Percentiles rank a stretch among this genome's conserved stretches.
These are phyloP conservation scores for Scedosporium boydii DNA, from an alignment of 2,329 filamentous ascomycete species.

Conservation along the genomic window DNA sequence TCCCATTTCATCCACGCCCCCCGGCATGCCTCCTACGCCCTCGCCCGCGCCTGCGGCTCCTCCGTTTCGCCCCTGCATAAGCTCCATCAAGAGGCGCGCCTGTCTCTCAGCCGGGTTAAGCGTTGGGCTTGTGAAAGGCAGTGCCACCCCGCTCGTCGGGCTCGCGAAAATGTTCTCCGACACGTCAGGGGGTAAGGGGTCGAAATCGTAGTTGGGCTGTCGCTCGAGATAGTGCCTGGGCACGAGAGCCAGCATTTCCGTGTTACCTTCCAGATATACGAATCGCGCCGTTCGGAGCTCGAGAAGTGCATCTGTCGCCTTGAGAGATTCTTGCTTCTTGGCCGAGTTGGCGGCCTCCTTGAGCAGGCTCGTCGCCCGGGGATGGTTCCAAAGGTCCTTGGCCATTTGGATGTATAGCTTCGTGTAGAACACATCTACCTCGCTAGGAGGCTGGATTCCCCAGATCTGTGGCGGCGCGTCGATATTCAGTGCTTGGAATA, in stretches of 20 bases:
- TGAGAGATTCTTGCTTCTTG: neutral
- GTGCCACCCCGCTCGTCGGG: slow-evolving; percentile 24
- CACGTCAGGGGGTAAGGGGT: slow-evolving; percentile 66
- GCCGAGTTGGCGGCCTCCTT: slow-evolving; percentile 20
- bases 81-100: too few relatives aligned
- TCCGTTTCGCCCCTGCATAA: slow-evolving; percentile 6
- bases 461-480: slow-evolving; percentile 73
- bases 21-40: neutral
- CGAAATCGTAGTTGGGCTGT: slow-evolving; percentile 64
- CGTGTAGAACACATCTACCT: slow-evolving; percentile 56
- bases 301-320: slow-evolving; percentile 23
- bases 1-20: neutral
- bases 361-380: slow-evolving; percentile 59
- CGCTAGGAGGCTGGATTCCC: slow-evolving; percentile 59
- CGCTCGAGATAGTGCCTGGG: slow-evolving; percentile 55
- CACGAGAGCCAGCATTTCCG: slow-evolving; percentile 58
- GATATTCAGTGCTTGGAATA: slow-evolving; percentile 74
- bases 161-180: slow-evolving; percentile 40
- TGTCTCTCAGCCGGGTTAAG: too few relatives aligned
- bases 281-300: slow-evolving; percentile 57
- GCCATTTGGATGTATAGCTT: slow-evolving; percentile 67
- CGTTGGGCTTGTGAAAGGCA: slow-evolving; percentile 27
- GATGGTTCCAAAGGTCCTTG: slow-evolving; percentile 80
- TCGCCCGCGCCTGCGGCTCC: neutral
- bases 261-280: slow-evolving; percentile 67